These are phyloP conservation scores for Leptodermis oblonga DNA, from an alignment of 257 asterid species.

Conservation along the genomic window DNA sequence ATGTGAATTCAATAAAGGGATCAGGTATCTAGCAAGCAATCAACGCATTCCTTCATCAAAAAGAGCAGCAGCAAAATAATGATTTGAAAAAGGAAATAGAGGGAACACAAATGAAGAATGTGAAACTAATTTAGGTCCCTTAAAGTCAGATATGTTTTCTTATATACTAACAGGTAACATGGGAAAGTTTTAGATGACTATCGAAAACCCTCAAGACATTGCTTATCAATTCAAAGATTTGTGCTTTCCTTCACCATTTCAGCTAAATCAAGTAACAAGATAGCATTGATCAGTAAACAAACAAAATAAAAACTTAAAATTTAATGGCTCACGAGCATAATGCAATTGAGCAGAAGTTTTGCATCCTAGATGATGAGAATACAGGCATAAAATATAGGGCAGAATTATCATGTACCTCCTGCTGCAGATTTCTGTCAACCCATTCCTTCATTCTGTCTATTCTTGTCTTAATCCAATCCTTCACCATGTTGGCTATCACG, in stretches of 20 bases:
- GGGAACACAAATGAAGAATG: not conserved
- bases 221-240: not conserved
- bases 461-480: slow-evolving; percentile 89
- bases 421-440: slow-evolving; percentile 93
- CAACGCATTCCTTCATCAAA: not conserved
- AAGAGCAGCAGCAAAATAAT: not conserved
- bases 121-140: not conserved
- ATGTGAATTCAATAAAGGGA: not conserved
- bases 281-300: not conserved
- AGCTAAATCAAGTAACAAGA: not conserved
- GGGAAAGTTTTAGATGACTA: not conserved
- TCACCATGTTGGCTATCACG: slow-evolving; percentile 77
- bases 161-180: not conserved
- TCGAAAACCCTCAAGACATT: not conserved
- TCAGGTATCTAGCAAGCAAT: not conserved
- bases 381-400: not conserved
- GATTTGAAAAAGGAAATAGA: not conserved
- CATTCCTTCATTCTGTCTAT: slow-evolving; percentile 79
- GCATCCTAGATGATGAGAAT: not conserved
- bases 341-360: not conserved
- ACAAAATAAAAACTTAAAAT: not conserved
- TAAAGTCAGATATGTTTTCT: not conserved
- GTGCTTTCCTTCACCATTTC: not conserved
- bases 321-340: not conserved
- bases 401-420: slow-evolving; percentile 62